A percentile compares a stretch with the other conserved stretches of the same genome.
phyloP scores from a whole-genome alignment of 768 basidiomycete genomes.

The Suillus spraguei region DNA sequence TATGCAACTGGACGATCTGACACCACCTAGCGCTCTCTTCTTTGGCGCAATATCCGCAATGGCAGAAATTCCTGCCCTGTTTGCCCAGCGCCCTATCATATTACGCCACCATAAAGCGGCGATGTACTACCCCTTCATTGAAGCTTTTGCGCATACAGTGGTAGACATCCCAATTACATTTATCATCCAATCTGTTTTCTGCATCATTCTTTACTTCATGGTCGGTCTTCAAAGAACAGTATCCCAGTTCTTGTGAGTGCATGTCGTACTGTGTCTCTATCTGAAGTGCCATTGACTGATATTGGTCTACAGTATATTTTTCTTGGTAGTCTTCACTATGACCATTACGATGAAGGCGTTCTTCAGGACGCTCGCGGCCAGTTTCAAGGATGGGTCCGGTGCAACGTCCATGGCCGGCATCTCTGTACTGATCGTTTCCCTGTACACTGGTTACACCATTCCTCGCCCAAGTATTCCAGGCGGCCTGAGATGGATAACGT shows the following conservation, averaged over 20 bases:
- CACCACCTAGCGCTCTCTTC: conserved; percentile 45
- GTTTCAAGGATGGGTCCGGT: conserved; percentile 51
- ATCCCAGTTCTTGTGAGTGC: conserved; percentile 23
- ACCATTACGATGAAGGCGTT: conserved; percentile 71
- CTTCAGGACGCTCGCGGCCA: conserved; percentile 67
- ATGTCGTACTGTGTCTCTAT: conserved; percentile 23
- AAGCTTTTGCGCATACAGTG: conserved; percentile 44
- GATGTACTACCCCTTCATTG: conserved; percentile 52
- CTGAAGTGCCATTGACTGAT: conserved; percentile 43
- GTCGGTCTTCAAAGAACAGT: conserved; percentile 21
- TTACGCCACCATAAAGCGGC: conserved; percentile 44
- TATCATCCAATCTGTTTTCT: conserved; percentile 16
- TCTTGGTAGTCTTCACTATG: conserved; percentile 53
- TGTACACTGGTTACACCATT: conserved; percentile 45
- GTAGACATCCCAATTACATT: conserved; percentile 49
- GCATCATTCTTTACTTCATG: conserved; percentile 22
- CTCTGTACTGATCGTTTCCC: conserved; percentile 38
- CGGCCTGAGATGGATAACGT: conserved; percentile 21
- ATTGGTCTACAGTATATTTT: conserved; percentile 53
- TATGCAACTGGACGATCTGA: conserved; percentile 40
- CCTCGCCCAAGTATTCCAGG: conserved; percentile 18
- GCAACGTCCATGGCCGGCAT: conserved; percentile 41
- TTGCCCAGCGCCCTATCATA: conserved; percentile 46
- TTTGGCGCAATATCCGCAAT: conserved; percentile 55
- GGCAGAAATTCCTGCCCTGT: conserved; percentile 53